A percentile compares a stretch with the other conserved stretches of the same genome.
These are phyloP conservation scores for Tagetes patula DNA, from an alignment of 129 eudicot species.

Conservation along the genomic window DNA sequence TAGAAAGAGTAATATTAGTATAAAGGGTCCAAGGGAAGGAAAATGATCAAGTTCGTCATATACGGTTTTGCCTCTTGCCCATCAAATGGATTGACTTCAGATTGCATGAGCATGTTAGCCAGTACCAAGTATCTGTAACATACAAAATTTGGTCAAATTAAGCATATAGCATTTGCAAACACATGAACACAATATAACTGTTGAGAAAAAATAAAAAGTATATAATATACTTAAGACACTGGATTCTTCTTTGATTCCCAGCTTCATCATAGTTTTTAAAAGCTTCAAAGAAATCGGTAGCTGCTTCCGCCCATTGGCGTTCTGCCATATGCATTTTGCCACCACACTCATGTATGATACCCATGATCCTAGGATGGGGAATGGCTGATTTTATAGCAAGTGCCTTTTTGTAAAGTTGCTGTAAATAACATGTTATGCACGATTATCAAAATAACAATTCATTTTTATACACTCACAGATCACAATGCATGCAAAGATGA, in stretches of 20 bases:
- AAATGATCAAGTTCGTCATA: constrained; percentile 24
- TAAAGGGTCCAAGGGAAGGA: neutral
- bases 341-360: constrained; percentile 94
- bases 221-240: constrained; percentile 83
- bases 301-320: constrained; percentile 97
- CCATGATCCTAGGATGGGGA: constrained; percentile 98
- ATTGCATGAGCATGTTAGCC: constrained; percentile 97
- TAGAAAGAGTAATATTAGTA: constrained; percentile 7
- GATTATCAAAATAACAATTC: neutral
- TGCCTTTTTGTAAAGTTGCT: constrained; percentile 93
- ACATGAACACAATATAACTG: neutral
- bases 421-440: constrained; percentile 17
- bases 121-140: constrained; percentile 80
- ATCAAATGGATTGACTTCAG: constrained; percentile 93
- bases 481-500: neutral
- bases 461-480: neutral
- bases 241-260: constrained; percentile 90
- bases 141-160: neutral
- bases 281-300: constrained; percentile 97
- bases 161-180: constrained; percentile 39
- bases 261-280: constrained; percentile 98
- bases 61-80: constrained; percentile 99
- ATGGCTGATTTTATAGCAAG: constrained; percentile 93
- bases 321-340: constrained; percentile 99
- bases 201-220: neutral